Evolutionary conservation across 2,329 filamentous ascomycete genomes (phyloP), one percentile per base, ranked within the genome.

Genomic region (Aspergillus pseudoglaucus): DNA sequence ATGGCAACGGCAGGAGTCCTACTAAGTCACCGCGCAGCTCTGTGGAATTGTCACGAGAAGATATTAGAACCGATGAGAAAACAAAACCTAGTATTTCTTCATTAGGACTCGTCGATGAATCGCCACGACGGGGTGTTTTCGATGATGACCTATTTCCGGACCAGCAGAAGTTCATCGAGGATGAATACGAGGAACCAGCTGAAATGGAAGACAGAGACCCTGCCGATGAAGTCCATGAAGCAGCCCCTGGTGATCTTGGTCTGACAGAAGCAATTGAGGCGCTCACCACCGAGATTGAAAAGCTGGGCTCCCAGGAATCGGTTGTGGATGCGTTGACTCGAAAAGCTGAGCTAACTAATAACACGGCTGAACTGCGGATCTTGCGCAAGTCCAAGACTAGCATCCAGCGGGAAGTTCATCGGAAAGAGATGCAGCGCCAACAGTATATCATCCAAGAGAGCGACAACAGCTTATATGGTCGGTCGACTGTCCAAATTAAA

Each of bases 361-460:
- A 98, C 63, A 90, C 86, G 12, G 89, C 91, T 1, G 93, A 98
- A 66, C 68, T 98, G 45, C 81, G 93, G 30, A 97, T 98, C 52
- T 69, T 98, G 44, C 83, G 86, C 47, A 98, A 98, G 67, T 96
- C 90, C 1, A 95, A 93, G 66, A 85, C 90, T 27, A 98, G 93
- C 67, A 73, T 98, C 48, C 87, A 95, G 61, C 80, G 93, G 55
- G 93, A 98, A 67, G 90, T 97, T 47, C 82, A 89, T 48, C 83
- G 90, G 30, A 98, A 97, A 65, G 91, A 97, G 68, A 80, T 98
- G 61, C 93, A 98, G 65, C 81, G 90, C 45, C 93, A 95, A 67
- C 94, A 98, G 65, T 98, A 98, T 59, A 88, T 95, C 41, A 83
- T 97, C 6, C 93, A 98, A 68, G 93, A 98, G 69, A 96, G 90